Percentiles rank a stretch among this genome's conserved stretches.
phyloP scores from a whole-genome alignment of 2,329 filamentous ascomycete genomes.

The Aspergillus ochraceus region DNA sequence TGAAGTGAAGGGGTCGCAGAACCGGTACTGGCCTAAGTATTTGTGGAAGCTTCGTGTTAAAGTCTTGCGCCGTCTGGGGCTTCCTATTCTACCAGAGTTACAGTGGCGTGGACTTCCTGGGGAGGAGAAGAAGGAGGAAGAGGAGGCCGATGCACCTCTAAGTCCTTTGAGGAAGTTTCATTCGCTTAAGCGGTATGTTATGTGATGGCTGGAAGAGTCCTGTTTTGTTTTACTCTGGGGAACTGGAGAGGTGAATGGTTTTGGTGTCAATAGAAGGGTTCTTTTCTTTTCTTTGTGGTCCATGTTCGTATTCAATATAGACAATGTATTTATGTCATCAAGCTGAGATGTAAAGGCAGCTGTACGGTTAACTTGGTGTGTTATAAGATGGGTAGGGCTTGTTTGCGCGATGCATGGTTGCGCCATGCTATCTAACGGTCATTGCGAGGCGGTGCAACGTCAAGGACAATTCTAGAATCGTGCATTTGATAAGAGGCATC shows the following conservation, averaged over 20 bases:
- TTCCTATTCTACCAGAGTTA: background rate
- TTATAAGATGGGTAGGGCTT: slow-evolving; percentile 40
- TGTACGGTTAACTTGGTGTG: slow-evolving; percentile 39
- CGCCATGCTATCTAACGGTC: slow-evolving; percentile 51
- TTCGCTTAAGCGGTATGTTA: background rate
- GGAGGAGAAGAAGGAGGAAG: background rate
- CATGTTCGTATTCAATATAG: no score
- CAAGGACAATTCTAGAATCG: slow-evolving; percentile 51
- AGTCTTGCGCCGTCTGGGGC: background rate
- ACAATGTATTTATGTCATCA: no score
- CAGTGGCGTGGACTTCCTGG: no score
- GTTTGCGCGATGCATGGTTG: slow-evolving; percentile 53
- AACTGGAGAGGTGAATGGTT: no score
- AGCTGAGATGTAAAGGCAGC: no score
- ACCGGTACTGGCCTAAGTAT: background rate
- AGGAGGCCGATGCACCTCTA: background rate
- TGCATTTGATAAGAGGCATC: slow-evolving; percentile 53
- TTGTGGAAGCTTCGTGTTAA: background rate
- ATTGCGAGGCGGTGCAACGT: slow-evolving; percentile 55
- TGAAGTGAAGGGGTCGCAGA: background rate
- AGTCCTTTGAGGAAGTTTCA: background rate
- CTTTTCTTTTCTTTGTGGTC: no score
- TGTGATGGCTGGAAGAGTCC: background rate
- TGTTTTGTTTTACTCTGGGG: no score
- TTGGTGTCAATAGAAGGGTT: no score